phyloP scores from a whole-genome alignment of 257 asterid genomes.

The Hygrophila difformis region DNA sequence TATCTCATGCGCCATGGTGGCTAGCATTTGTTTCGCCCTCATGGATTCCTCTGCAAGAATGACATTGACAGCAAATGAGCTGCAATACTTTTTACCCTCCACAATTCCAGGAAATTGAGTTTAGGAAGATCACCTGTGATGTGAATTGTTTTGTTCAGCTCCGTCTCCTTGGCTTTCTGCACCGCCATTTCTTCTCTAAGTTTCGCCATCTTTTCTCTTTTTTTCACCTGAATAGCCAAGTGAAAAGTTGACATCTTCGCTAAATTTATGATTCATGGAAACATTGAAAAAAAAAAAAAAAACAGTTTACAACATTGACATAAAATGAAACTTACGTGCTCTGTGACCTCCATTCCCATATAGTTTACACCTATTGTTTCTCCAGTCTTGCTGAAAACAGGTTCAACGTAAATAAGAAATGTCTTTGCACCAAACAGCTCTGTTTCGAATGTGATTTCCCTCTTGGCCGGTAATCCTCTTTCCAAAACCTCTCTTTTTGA shows the following conservation, averaged over 20 bases:
- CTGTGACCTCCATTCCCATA: conserved; percentile 96
- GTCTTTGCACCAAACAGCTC: conserved; percentile 78
- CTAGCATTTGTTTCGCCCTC: conserved; percentile 94
- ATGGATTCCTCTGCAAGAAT: conserved; percentile 70
- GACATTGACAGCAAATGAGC: conserved; percentile 1
- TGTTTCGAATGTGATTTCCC: conserved; percentile 86
- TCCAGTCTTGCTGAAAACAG: conserved; percentile 84
- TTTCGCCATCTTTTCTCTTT: conserved; percentile 77
- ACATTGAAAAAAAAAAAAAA: too few relatives aligned
- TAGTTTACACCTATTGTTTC: conserved; percentile 82
- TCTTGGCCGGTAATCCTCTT: conserved; percentile 67
- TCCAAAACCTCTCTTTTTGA: conserved; percentile 79
- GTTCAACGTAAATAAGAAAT: conserved; percentile 72
- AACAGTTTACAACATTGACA: background rate
- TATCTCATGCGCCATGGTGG: conserved; percentile 96
- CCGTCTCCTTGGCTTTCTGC: conserved; percentile 89
- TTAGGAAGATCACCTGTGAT: conserved; percentile 52
- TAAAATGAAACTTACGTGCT: conserved; percentile 40
- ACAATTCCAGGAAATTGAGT: too few relatives aligned
- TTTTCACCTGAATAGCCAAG: conserved; percentile 39
- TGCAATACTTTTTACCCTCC: too few relatives aligned
- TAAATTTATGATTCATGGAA: too few relatives aligned
- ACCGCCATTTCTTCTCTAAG: conserved; percentile 92
- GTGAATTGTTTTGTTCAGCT: conserved; percentile 82
- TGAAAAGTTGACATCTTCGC: too few relatives aligned